These are phyloP conservation scores for Moricandia arvensis DNA, from an alignment of 345 rosid genomes.

Conservation along the genomic window DNA sequence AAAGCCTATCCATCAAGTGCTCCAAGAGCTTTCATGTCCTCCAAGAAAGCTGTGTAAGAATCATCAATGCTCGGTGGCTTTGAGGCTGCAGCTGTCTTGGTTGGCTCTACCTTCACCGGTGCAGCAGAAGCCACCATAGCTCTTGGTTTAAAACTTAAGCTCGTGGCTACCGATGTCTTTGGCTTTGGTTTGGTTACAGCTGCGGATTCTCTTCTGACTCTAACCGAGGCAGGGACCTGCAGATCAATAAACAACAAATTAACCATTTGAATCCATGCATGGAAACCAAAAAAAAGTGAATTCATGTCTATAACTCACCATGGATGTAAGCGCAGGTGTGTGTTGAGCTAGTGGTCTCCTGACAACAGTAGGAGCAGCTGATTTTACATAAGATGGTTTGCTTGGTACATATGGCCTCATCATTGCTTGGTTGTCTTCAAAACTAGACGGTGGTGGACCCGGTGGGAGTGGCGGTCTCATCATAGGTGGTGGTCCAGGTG, in stretches of 20 bases:
- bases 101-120: constrained; percentile 49
- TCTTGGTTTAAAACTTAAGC: constrained; percentile 43
- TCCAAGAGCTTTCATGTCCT: constrained; percentile 99
- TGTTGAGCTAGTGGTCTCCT: constrained; percentile 98
- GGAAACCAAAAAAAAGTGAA: not conserved
- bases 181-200: constrained; percentile 65
- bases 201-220: constrained; percentile 83
- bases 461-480: constrained; percentile 98
- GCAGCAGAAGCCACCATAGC: constrained; percentile 43
- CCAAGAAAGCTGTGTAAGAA: constrained; percentile 81
- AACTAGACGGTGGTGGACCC: constrained; percentile 83
- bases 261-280: not conserved
- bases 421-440: constrained; percentile 49
- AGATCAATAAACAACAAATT: not conserved
- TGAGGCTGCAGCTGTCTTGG: constrained; percentile 46
- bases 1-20: constrained; percentile 71
- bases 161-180: constrained; percentile 45
- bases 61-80: constrained; percentile 82
- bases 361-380: constrained; percentile 98
- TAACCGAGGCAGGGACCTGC: constrained; percentile 96
- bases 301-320: constrained; percentile 53
- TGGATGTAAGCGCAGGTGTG: constrained; percentile 91
- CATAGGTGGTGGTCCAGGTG: constrained; percentile 84
- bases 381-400: constrained; percentile 92
- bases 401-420: constrained; percentile 56